Percentiles rank a stretch among this genome's conserved stretches.
phyloP scores from a whole-genome alignment of 1,284 basidiomycete species.

The Cutaneotrichosporon sp. region DNA sequence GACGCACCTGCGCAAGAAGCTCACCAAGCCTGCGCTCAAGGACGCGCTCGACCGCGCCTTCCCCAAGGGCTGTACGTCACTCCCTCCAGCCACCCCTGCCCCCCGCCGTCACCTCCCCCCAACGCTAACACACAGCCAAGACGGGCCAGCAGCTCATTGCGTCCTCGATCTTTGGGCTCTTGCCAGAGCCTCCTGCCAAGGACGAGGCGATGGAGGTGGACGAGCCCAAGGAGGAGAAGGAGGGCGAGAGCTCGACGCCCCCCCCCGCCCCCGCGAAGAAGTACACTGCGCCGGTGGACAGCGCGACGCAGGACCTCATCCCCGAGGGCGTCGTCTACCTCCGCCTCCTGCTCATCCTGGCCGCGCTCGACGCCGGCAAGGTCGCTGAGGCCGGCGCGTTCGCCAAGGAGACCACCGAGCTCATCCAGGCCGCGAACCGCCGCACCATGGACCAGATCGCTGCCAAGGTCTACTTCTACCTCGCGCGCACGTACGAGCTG shows the following conservation, averaged over 20 bases:
- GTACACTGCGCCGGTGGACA: constrained; percentile 39
- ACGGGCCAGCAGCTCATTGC: constrained; percentile 45
- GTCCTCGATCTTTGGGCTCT: constrained; percentile 35
- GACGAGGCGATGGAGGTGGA: constrained; percentile 33
- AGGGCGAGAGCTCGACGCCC: constrained; percentile 12
- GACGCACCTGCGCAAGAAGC: constrained; percentile 72
- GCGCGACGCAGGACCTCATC: constrained; percentile 57
- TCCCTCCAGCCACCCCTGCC: not conserved
- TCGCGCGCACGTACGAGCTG: constrained; percentile 84
- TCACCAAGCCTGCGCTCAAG: constrained; percentile 67
- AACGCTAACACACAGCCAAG: constrained; percentile 37
- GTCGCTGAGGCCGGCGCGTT: constrained; percentile 59
- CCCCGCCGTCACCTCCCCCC: too few species aligned
- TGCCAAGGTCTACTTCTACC: constrained; percentile 73
- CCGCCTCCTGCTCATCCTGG: constrained; percentile 78
- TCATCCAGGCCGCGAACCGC: constrained; percentile 78
- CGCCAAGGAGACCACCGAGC: constrained; percentile 71
- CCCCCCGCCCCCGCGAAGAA: constrained; percentile 28
- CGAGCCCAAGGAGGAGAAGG: constrained; percentile 31
- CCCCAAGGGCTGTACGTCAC: constrained; percentile 56
- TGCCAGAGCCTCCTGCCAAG: constrained; percentile 40
- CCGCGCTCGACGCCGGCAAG: constrained; percentile 63
- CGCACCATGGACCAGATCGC: constrained; percentile 92
- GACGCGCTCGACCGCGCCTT: constrained; percentile 76
- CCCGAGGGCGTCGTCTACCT: constrained; percentile 91